A percentile compares a stretch with the other conserved stretches of the same genome.
phyloP scores from a whole-genome alignment of 2,329 filamentous ascomycete genomes.

The Alternaria dauci region DNA sequence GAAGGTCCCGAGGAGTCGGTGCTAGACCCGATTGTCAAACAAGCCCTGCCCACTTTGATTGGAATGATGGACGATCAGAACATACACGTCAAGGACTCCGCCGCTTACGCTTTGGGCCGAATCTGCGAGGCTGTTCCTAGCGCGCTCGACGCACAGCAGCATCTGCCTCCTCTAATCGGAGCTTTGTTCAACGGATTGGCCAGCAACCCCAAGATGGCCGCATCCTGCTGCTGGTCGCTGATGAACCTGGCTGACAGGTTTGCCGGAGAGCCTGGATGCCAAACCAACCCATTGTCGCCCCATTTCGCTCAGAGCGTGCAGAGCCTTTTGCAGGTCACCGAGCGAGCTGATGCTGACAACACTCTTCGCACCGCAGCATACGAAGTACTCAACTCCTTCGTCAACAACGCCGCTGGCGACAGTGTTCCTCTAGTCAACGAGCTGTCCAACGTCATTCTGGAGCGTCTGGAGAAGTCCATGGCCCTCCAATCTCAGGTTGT shows the following conservation, averaged over 20 bases:
- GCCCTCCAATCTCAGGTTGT: conserved; percentile 92
- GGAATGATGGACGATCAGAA: conserved; percentile 90
- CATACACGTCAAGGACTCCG: conserved; percentile 92
- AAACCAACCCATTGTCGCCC: conserved; percentile 82
- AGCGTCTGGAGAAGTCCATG: conserved; percentile 89
- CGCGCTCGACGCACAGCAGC: conserved; percentile 83
- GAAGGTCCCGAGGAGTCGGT: conserved; percentile 94
- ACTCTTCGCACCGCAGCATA: conserved; percentile 94
- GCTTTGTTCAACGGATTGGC: conserved; percentile 90
- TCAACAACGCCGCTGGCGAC: conserved; percentile 87
- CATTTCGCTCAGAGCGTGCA: conserved; percentile 94
- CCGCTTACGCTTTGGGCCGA: conserved; percentile 92
- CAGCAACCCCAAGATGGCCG: conserved; percentile 94
- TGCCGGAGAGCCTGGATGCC: conserved; percentile 81
- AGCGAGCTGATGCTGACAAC: conserved; percentile 82
- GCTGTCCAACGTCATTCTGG: conserved; percentile 86
- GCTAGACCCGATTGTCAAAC: conserved; percentile 92
- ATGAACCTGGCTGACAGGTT: conserved; percentile 99
- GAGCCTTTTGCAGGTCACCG: conserved; percentile 85
- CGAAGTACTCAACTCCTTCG: conserved; percentile 94
- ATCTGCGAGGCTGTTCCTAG: conserved; percentile 94
- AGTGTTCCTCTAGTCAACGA: conserved; percentile 81
- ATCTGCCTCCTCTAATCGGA: conserved; percentile 84
- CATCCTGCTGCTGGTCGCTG: conserved; percentile 97
- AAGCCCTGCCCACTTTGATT: conserved; percentile 90